Evolutionary conservation across 495 filamentous ascomycete species (phyloP), one percentile per base, ranked within the genome.

Genomic region (Penicillium simplicissimum): DNA sequence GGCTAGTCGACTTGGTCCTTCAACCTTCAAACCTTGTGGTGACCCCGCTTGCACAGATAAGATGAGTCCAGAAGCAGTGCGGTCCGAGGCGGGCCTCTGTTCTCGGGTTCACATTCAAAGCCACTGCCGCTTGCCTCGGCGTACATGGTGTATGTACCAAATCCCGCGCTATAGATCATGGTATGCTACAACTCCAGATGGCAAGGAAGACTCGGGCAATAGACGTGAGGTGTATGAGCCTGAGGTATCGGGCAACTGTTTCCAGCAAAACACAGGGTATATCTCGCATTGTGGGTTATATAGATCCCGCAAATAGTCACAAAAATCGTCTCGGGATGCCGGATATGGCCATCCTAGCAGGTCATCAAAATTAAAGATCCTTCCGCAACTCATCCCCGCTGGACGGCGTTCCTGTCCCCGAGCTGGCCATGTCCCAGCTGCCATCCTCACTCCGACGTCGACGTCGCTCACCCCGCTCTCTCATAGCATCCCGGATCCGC

Each of bases 401-500:
- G 37, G 75, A 74, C 7, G 81, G 81, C 11, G 80, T 82, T 33
- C 69, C 67, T 33, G 76, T 71, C 6, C 74, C 80, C 36, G 76
- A 74, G 57, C 74, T 78, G 28, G 72, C 79, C 65, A 76, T 77
- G 53, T 82, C 79, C 78, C 77, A 75, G 74, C 81, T 71, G 61
- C 78, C 69, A 69, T 81, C 77, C 63, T 80, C 77, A 52, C 87
- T 90, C 70, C 87, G 88, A 62, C 88, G 82, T 58, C 89, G 78
- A 58, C 92, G 82, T 65, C 90, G 81, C 71, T 87, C 79, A 0
- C 92, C 90, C 23, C 94, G 79, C 75, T 97, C 91, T 62, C 83
- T 81, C 93, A 98, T 96, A 17, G 90, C 91, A 58, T 85, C 88
- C n/a, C 89, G 80, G 59, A 98, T 94, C 75, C 88, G 92, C 69